A percentile compares a stretch with the other conserved stretches of the same genome.
Conservation (phyloP, 2,329 filamentous ascomycete species). For the Ceratocystis smalleyi region DNA sequence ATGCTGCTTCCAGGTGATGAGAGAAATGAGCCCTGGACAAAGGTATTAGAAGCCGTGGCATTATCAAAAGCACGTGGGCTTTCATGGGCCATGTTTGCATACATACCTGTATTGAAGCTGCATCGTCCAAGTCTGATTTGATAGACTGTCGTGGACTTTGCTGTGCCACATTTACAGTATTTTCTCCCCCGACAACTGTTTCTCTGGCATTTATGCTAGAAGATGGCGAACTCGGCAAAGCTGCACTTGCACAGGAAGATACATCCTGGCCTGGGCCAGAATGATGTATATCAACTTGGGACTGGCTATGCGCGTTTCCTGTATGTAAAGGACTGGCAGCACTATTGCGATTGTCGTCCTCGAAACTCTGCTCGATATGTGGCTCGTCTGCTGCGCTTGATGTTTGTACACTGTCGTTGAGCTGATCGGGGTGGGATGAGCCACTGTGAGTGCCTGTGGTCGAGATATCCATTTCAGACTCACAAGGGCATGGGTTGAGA, state of each 20-base stretch:
- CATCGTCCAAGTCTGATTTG: slow-evolving; percentile 64
- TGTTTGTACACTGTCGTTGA: not conserved
- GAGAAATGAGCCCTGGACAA: slow-evolving; percentile 38
- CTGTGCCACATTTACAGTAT: slow-evolving; percentile 20
- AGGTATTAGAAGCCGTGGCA: not conserved
- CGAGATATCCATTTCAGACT: not conserved
- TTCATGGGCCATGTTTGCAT: slow-evolving; percentile 24
- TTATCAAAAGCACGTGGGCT: not conserved
- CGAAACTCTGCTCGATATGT: not conserved
- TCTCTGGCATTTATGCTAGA: not conserved
- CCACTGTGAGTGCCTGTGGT: not conserved
- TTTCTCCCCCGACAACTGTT: not conserved
- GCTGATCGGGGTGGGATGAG: not conserved
- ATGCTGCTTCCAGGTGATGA: slow-evolving; percentile 61
- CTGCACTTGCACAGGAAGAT: not conserved
- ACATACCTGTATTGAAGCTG: slow-evolving; percentile 69
- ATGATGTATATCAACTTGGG: not conserved
- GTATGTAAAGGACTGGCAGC: not conserved
- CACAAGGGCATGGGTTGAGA: not conserved
- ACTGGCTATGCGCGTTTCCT: slow-evolving; percentile 25
- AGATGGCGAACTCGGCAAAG: not conserved
- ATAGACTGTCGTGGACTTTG: slow-evolving; percentile 53
- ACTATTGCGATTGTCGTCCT: not conserved
- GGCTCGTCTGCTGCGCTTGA: not conserved
- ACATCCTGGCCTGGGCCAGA: not conserved